A percentile compares a stretch with the other conserved stretches of the same genome.
These are phyloP conservation scores for Leishmania gerbilli DNA, from an alignment of 208 protist species.

Conservation along the genomic window DNA sequence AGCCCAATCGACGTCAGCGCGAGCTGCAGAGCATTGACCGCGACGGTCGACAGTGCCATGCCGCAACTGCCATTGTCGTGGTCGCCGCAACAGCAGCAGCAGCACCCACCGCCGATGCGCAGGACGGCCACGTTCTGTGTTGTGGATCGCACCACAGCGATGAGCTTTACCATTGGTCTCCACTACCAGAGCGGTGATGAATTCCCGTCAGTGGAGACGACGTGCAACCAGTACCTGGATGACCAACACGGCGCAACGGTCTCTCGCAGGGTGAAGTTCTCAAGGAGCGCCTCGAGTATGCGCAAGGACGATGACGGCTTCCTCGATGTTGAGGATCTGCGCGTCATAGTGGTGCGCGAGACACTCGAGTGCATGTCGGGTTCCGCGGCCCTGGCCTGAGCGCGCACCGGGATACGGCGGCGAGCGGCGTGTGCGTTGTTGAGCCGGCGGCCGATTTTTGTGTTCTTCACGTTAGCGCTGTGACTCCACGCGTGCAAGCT, in stretches of 20 bases:
- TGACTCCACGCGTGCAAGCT: not conserved
- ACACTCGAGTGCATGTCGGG: slow-evolving; percentile 36
- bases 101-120: not conserved
- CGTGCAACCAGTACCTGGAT: slow-evolving; percentile 41
- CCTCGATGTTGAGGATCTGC: slow-evolving; percentile 31
- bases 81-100: not conserved
- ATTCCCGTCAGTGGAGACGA: slow-evolving; percentile 44
- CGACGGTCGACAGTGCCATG: not conserved
- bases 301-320: slow-evolving; percentile 36
- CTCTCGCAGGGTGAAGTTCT: slow-evolving; percentile 37
- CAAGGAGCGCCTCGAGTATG: slow-evolving; percentile 21
- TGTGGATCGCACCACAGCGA: slow-evolving; percentile 34
- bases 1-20: slow-evolving; percentile 39
- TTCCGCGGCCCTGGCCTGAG: slow-evolving; percentile 1
- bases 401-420: not conserved
- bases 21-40: slow-evolving; percentile 2
- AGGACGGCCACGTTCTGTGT: slow-evolving; percentile 44
- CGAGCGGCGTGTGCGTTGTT: not conserved
- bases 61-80: not conserved
- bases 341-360: slow-evolving; percentile 13
- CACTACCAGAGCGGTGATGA: slow-evolving; percentile 47
- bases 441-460: not conserved
- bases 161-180: slow-evolving; percentile 46
- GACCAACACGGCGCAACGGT: slow-evolving; percentile 13
- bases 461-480: not conserved